phyloP scores from a whole-genome alignment of 2,329 filamentous ascomycete species.

The Alternaria sp. region DNA sequence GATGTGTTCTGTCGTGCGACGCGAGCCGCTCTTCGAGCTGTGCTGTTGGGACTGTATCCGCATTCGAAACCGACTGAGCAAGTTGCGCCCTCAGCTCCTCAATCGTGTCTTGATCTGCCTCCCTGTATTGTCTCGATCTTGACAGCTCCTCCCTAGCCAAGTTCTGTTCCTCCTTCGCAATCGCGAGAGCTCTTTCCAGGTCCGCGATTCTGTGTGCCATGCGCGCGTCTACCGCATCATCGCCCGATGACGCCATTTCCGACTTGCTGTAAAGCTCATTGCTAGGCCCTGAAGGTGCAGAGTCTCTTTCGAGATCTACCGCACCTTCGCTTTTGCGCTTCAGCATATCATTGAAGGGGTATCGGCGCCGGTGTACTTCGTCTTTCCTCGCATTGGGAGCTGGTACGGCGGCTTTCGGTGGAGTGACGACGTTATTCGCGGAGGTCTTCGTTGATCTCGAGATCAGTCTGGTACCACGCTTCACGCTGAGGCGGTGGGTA shows the following conservation, averaged over 20 bases:
- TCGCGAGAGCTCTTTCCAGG: slow-evolving; percentile 35
- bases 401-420: slow-evolving; percentile 40
- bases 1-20: slow-evolving; percentile 23
- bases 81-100: slow-evolving; percentile 28
- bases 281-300: background rate
- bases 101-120: slow-evolving; percentile 26
- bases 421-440: slow-evolving; percentile 30
- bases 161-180: slow-evolving; percentile 31
- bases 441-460: slow-evolving; percentile 32
- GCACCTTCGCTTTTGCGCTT: slow-evolving; percentile 9
- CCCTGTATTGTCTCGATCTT: slow-evolving; percentile 24
- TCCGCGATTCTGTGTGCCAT: slow-evolving; percentile 26
- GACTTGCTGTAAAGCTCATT: background rate
- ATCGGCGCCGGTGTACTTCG: slow-evolving; percentile 37
- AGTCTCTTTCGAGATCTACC: background rate
- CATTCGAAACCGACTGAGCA: slow-evolving; percentile 7
- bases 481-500: slow-evolving; percentile 33
- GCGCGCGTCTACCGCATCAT: slow-evolving; percentile 8
- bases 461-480: slow-evolving; percentile 30
- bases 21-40: slow-evolving; percentile 35
- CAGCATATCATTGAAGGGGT: slow-evolving; percentile 43
- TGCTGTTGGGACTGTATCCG: slow-evolving; percentile 9
- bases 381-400: slow-evolving; percentile 39
- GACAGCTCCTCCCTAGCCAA: slow-evolving; percentile 33
- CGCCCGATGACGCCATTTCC: background rate